Evolutionary conservation across 2,329 filamentous ascomycete genomes (phyloP), one percentile per base, ranked within the genome.

Genomic region (Penicillium psychrosexuale): DNA sequence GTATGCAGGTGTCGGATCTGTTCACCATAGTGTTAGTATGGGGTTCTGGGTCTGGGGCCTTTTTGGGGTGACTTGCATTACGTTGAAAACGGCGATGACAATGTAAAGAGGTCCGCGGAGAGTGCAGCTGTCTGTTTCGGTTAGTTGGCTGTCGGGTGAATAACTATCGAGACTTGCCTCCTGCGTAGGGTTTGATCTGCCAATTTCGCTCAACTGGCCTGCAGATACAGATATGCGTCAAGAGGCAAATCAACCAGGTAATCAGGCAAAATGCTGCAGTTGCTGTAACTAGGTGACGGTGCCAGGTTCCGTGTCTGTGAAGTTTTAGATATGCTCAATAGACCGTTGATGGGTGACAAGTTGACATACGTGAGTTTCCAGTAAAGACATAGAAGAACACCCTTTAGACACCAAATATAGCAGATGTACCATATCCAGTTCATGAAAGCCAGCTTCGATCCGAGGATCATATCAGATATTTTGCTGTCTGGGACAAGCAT

Each of bases 401-500:
- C 66, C 44, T 72, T 72, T 24, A 71, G 47, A 28, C 56, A 65
- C 69, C 69, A 72, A 6, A 71, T 65, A 51, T 69, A 63, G 38
- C 58, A 64, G 27, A 72, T 66, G 48, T 72, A 72, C 63, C 66
- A 71, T 47, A 70, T 67, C 70, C 70, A 72, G 47, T 67, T 68
- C 49, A 62, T 63, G 36, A 70, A 68, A 17, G 68, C 67, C 33
- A 69, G 39, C 42, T 70, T 72, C 2, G 67, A 69, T 11, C 70
- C 70, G 5, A 66, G 38, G 1, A 59, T 52, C 42, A 70, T 58
- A 12, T 53, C 40, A 8, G 60, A 49, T 0, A 71, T 39, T 28
- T 66, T 53, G 38, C 50, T 59, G 6, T 66, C 65, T 3, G 66
- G 66, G 5, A 71, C 55, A 37, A 58, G 47, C 60, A 64, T 56